These are phyloP conservation scores for Suillus hirtellus DNA, from an alignment of 768 basidiomycete species.

Conservation along the genomic window DNA sequence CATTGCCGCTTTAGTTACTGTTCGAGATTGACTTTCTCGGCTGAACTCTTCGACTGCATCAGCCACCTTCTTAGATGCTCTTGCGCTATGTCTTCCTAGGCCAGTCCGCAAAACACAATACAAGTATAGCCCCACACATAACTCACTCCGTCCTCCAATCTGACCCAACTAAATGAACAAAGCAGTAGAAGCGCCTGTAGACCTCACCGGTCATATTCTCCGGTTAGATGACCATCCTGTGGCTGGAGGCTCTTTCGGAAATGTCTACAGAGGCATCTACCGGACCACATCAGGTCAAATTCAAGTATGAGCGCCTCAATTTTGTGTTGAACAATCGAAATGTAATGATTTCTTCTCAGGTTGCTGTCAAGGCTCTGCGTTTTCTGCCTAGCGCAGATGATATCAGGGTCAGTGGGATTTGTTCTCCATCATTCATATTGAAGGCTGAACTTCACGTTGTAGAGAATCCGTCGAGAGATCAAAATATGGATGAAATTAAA, in stretches of 20 bases:
- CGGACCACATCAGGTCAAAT: neutral
- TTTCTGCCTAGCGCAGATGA: constrained; percentile 15
- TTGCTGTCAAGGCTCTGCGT: constrained; percentile 26
- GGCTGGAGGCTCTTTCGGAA: constrained; percentile 18
- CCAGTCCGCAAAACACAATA: neutral
- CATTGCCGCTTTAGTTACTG: neutral
- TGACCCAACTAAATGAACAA: neutral
- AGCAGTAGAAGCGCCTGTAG: neutral
- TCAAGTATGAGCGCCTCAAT: neutral
- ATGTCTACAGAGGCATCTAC: constrained; percentile 17
- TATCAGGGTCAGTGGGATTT: neutral
- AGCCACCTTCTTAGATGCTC: neutral
- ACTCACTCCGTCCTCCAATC: neutral
- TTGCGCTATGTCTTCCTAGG: neutral
- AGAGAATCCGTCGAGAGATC: constrained; percentile 31
- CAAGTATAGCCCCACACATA: neutral
- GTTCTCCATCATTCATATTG: neutral
- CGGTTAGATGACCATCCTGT: constrained; percentile 2
- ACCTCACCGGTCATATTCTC: constrained; percentile 15
- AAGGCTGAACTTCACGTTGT: neutral
- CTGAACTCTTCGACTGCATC: neutral
- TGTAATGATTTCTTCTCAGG: constrained; percentile 10
- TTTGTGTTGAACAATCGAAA: neutral
- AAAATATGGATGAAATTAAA: constrained; percentile 30
- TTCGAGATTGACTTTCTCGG: neutral